Percentiles rank a stretch among this genome's conserved stretches.
These are phyloP conservation scores for Hypocreales sp. DNA, from an alignment of 2,329 filamentous ascomycete genomes.

Conservation along the genomic window DNA sequence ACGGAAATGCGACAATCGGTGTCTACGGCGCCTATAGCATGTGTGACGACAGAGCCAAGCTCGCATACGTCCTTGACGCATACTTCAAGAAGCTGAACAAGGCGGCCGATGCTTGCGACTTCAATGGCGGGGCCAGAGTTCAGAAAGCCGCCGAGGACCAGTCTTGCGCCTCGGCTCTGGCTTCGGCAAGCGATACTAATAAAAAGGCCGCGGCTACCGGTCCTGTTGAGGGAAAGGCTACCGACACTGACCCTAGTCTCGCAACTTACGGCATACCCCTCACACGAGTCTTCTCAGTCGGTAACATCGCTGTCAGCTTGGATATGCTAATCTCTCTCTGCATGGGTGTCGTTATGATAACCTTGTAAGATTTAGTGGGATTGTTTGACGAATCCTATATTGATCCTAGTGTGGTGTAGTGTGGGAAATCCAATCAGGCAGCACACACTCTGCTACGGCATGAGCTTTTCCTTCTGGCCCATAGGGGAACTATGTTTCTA, in stretches of 20 bases:
- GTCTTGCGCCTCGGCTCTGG: slow-evolving; percentile 42
- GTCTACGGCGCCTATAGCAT: slow-evolving; percentile 63
- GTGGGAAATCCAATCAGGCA: too few species aligned
- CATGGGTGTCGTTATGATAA: too few species aligned
- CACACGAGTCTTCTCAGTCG: slow-evolving; percentile 25
- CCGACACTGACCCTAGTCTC: slow-evolving; percentile 15
- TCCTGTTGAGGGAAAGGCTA: slow-evolving; percentile 9
- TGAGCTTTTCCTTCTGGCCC: too few species aligned
- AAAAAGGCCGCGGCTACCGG: slow-evolving; percentile 29
- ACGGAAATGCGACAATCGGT: slow-evolving; percentile 28
- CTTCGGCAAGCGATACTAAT: slow-evolving; percentile 44
- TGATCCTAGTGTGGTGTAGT: too few species aligned
- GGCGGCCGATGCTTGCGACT: slow-evolving; percentile 48
- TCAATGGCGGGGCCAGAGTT: slow-evolving; percentile 48
- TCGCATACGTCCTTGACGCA: slow-evolving; percentile 57
- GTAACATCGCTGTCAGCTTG: slow-evolving; percentile 30
- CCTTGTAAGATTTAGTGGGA: too few species aligned
- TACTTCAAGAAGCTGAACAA: slow-evolving; percentile 50
- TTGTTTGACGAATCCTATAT: too few species aligned
- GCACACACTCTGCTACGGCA: too few species aligned
- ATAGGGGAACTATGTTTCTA: too few species aligned
- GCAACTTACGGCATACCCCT: slow-evolving; percentile 20
- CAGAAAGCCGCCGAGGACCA: slow-evolving; percentile 30
- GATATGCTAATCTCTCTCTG: too few species aligned
- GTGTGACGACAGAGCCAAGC: slow-evolving; percentile 55